Percentiles rank a stretch among this genome's conserved stretches.
Conservation (phyloP, 2,329 filamentous ascomycete genomes). For the Ilyonectria destructans region DNA sequence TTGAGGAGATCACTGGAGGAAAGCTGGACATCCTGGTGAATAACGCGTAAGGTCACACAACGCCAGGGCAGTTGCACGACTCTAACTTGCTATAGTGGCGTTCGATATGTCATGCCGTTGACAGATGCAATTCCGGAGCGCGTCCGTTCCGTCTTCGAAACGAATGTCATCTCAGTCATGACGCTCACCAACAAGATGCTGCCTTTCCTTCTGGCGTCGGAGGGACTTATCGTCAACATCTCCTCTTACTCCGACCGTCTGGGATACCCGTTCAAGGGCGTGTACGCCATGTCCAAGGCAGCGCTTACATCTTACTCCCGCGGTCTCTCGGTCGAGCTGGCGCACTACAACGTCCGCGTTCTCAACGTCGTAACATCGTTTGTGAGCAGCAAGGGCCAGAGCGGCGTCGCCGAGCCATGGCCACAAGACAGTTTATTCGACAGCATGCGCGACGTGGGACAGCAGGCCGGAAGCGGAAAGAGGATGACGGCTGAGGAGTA, state of each 20-base stretch:
- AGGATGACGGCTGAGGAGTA: conserved; percentile 32
- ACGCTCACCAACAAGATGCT: conserved; percentile 57
- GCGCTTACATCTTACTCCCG: conserved; percentile 57
- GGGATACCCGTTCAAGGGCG: conserved; percentile 50
- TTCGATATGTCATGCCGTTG: conserved; percentile 33
- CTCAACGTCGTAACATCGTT: conserved; percentile 35
- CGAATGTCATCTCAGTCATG: conserved; percentile 58
- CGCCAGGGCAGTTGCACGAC: background rate
- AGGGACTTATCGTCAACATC: conserved; percentile 57
- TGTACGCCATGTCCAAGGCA: conserved; percentile 61
- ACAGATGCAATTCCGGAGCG: conserved; percentile 27
- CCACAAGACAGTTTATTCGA: conserved; percentile 28
- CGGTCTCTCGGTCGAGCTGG: conserved; percentile 58
- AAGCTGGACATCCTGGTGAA: conserved; percentile 63
- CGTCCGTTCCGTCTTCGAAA: conserved; percentile 50
- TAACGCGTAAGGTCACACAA: conserved; percentile 49
- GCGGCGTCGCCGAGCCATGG: conserved; percentile 27
- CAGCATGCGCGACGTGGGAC: conserved; percentile 29
- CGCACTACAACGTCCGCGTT: conserved; percentile 47
- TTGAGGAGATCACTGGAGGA: conserved; percentile 55
- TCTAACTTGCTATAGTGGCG: conserved; percentile 16
- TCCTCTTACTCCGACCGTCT: conserved; percentile 52
- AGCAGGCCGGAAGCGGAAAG: conserved; percentile 28
- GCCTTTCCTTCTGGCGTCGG: conserved; percentile 53
- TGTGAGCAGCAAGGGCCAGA: conserved; percentile 28